Percentiles rank a stretch among this genome's conserved stretches.
These are phyloP conservation scores for Serendipita sp. DNA, from an alignment of 768 basidiomycete genomes.

Conservation along the genomic window DNA sequence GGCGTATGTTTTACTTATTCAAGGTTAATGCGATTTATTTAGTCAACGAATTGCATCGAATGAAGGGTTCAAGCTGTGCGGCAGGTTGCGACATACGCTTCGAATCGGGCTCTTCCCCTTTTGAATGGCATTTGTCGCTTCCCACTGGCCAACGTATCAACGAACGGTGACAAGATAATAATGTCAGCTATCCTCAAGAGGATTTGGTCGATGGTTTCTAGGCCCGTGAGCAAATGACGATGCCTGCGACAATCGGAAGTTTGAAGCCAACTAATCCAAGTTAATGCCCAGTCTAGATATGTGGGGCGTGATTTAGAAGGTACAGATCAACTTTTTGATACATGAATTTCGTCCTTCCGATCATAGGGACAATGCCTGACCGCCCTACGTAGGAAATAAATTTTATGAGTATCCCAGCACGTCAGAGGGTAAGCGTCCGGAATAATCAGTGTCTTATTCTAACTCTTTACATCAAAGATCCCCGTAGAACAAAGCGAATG, in stretches of 20 bases:
- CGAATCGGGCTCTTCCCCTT: no score
- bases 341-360: no score
- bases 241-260: no score
- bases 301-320: slow-evolving; percentile 2
- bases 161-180: no score
- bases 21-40: no score
- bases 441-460: not conserved
- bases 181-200: no score
- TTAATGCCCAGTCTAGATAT: not conserved
- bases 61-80: not conserved
- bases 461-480: not conserved
- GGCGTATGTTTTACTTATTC: no score
- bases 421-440: not conserved
- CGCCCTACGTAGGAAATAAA: not conserved
- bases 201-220: no score
- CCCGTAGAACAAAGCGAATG: slow-evolving; percentile 2
- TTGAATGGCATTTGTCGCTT: no score
- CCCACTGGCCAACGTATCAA: no score
- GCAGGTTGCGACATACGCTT: not conserved
- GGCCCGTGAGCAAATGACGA: no score
- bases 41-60: not conserved
- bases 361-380: no score
- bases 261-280: not conserved
- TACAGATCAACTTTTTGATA: not conserved
- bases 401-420: slow-evolving; percentile 2